Conservation (phyloP, 2,329 filamentous ascomycete species). For the Cercospora nicotianae region DNA sequence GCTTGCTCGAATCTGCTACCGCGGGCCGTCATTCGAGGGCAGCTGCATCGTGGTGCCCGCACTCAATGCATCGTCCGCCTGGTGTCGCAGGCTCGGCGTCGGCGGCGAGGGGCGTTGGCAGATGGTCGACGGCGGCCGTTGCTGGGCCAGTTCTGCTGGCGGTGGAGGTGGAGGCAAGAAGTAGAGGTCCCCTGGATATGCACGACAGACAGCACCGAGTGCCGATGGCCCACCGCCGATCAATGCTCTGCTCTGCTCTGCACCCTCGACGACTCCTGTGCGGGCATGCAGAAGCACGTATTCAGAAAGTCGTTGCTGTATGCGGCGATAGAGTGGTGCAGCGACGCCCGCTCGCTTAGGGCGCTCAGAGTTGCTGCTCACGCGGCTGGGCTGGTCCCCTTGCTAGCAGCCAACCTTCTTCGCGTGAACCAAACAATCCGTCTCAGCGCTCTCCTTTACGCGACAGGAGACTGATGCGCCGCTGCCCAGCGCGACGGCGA, state of each 20-base stretch:
- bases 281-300: neutral
- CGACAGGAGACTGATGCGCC: neutral
- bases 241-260: neutral
- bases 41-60: slow-evolving; percentile 19
- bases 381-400: neutral
- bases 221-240: neutral
- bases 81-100: neutral
- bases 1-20: slow-evolving; percentile 5
- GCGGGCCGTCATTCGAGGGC: neutral
- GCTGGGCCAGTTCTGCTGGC: neutral
- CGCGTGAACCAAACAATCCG: neutral
- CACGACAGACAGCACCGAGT: neutral
- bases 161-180: neutral
- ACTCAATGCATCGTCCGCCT: slow-evolving; percentile 17
- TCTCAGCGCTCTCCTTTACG: neutral
- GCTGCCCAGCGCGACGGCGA: neutral
- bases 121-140: neutral
- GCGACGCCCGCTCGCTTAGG: neutral
- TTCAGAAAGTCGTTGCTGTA: neutral
- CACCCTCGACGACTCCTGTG: neutral
- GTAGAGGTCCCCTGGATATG: neutral
- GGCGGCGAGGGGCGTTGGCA: neutral
- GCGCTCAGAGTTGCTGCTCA: neutral
- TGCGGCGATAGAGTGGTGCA: neutral
- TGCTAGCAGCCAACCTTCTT: neutral